Base-by-base conservation (phyloP, 2,329 filamentous ascomycete genomes). In the Neophaeococcomyces mojaviensis region DNA sequence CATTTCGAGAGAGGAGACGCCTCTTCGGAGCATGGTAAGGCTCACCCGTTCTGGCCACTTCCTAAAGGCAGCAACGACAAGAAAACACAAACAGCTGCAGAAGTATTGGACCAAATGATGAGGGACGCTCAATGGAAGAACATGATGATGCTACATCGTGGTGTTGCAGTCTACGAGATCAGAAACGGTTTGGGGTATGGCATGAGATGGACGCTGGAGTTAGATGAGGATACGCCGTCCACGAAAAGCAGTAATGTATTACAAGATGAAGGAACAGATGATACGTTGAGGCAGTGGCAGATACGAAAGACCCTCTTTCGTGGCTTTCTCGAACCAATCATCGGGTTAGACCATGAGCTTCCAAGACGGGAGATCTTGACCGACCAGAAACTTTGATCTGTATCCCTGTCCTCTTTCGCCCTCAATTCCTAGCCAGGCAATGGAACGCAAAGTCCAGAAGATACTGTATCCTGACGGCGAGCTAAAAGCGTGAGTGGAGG, bases 121-220 rank as follows among this genome's bases (percentile, higher is more conserved):
- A 34, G 26, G 15, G 44, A 51, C 9, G 44, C 50, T 4, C 33
- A 44, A 4, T 57, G 55, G 55, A 50, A 37, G 49, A 57, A 57
- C 41, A 50, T 57, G 36, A 57, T 57, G 55, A 35, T 57, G 31
- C 39, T 57, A 30, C 55, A 57, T 44, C 45, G 41, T 19, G 50
- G 52, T 8, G 46, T 56, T 15, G 55, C 54, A 2, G 55, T 58
- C 5, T 58, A 56, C 39, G 55, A 58, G 41, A 51, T 58, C 12
- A 46, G 55, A 37, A 54, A 55, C 33, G 18, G 34, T n/a, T 28
- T 36, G 9, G 55, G 55, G 3, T 54, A 48, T 39, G 54, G 55
- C 7, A 56, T 58, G 54, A 51, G 54, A 16, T 56, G 55, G 55
- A 56, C 55, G 1, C 41, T 55, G 34, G 49, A 54, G 33, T 28